Conservation (phyloP, 176 grass and related monocot species). For the Leersia perrieri region DNA sequence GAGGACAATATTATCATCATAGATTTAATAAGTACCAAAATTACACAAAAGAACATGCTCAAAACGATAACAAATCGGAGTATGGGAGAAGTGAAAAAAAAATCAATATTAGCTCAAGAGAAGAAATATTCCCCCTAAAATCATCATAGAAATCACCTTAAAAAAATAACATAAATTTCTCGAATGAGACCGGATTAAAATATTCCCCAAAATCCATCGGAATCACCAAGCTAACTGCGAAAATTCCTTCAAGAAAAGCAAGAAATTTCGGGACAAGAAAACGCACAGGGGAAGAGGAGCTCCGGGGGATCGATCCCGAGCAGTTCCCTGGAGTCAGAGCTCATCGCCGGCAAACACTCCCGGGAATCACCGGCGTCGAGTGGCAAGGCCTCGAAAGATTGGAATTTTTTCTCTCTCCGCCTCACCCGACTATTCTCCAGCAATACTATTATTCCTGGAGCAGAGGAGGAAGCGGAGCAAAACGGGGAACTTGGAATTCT, state of each 20-base stretch:
- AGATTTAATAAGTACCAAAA: background rate
- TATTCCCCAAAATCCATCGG: background rate
- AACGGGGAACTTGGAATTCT: slow-evolving; percentile 3
- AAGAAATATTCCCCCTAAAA: background rate
- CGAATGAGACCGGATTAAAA: background rate
- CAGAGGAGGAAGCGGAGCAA: slow-evolving; percentile 35
- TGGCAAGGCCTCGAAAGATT: background rate
- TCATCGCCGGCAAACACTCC: slow-evolving; percentile 32
- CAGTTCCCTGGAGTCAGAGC: slow-evolving; percentile 45
- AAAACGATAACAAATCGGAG: background rate
- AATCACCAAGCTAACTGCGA: background rate
- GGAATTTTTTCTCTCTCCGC: background rate
- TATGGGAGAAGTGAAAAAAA: background rate
- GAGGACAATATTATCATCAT: background rate
- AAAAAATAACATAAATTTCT: background rate
- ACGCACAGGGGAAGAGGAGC: slow-evolving; percentile 71
- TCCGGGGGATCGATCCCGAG: slow-evolving; percentile 71
- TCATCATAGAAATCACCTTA: background rate
- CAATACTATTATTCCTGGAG: slow-evolving; percentile 28
- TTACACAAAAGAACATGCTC: background rate
- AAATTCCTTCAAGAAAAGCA: background rate
- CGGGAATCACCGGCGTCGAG: background rate
- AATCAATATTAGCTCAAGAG: background rate
- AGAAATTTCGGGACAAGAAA: background rate
- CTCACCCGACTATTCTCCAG: background rate